Evolutionary conservation across 2,329 filamentous ascomycete species (phyloP).

Genomic region (Ceratocystis cubensis): DNA sequence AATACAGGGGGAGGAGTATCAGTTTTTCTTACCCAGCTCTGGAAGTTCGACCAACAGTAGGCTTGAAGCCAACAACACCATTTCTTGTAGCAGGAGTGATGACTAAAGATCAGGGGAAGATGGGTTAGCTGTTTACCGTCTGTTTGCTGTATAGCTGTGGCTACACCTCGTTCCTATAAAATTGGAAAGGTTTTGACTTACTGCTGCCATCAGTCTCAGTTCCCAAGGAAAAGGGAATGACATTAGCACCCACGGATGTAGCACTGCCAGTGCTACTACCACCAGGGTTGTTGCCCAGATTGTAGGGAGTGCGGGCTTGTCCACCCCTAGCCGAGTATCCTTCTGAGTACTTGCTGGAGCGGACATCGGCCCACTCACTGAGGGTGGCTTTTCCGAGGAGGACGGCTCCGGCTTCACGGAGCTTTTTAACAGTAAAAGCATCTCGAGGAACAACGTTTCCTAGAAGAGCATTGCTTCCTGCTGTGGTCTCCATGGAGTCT

Average conservation of each 20-base stretch:
- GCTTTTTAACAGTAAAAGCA: constrained; percentile 46
- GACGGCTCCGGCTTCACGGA: constrained; percentile 54
- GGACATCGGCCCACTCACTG: constrained; percentile 64
- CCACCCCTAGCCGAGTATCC: constrained; percentile 54
- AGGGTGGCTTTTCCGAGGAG: constrained; percentile 59
- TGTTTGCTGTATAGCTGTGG: background rate
- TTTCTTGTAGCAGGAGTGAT: constrained; percentile 61
- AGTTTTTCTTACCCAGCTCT: constrained; percentile 31
- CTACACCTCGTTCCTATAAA: background rate
- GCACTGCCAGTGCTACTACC: constrained; percentile 57
- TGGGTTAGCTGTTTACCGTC: background rate
- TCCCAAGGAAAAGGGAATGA: constrained; percentile 51
- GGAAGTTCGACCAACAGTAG: constrained; percentile 61
- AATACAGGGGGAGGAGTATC: background rate
- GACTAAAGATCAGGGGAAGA: constrained; percentile 29
- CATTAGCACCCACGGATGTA: constrained; percentile 50
- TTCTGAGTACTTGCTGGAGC: constrained; percentile 53
- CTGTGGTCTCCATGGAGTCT: constrained; percentile 62
- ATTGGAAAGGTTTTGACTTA: constrained; percentile 23
- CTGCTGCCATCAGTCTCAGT: constrained; percentile 62
- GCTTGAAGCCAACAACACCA: constrained; percentile 60
- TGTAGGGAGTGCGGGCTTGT: constrained; percentile 53
- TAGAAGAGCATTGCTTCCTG: constrained; percentile 54
- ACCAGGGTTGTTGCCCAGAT: constrained; percentile 54
- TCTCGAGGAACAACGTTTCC: constrained; percentile 57